Base-by-base conservation (phyloP, 2,329 filamentous ascomycete genomes). In the Verticillium dahliae region DNA sequence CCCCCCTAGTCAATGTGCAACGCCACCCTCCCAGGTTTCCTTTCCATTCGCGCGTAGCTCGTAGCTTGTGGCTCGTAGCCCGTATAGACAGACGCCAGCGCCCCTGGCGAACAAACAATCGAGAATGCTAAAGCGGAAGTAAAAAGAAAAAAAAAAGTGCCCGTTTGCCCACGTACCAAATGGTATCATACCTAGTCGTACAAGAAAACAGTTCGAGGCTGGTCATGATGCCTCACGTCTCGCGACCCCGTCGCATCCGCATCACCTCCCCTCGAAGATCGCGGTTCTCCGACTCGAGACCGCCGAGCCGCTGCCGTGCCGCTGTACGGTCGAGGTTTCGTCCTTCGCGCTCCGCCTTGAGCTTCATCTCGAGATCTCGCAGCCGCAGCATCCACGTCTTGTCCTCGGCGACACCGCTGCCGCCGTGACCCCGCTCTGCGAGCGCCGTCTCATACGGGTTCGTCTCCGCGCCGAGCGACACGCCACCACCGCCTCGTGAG, bases 291-390 rank as follows among this genome's bases (percentile, higher is more conserved):
- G 83, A 79, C 71, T 88, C 84, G n/a, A 89, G 83, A 64, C 92
- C 90, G 62, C 92, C 88, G 0, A 97, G 76, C 59, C 94, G 81
- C 76, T 92, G 90, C 60, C 91, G 80, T 34, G 94, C 94, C 31
- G 92, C 92, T 57, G 85, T 89, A 3, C 95, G 86, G 75, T 99
- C 95, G 62, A 96, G 80, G 60, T 96, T 80, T 55, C 95, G 80
- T 1, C 88, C 92, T 74, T 98, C 95, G 14, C 95, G 81, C 77
- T 99, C 95, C 56, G 90, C 88, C 74, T 97, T 96, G 18, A 99
- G 80, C 68, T 96, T 86, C 66, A 89, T 84, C 79, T 99, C 95
- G 67, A 98, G 79, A 71, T 98, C 93, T 62, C 91, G 87, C 38
- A 98, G 80, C 6, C 95, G 81, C 65, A 96, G 85, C 66, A 96